Evolutionary conservation across 2,329 filamentous ascomycete species (phyloP), one percentile per base, ranked within the genome.

Genomic region (Colletotrichum spaethianum): DNA sequence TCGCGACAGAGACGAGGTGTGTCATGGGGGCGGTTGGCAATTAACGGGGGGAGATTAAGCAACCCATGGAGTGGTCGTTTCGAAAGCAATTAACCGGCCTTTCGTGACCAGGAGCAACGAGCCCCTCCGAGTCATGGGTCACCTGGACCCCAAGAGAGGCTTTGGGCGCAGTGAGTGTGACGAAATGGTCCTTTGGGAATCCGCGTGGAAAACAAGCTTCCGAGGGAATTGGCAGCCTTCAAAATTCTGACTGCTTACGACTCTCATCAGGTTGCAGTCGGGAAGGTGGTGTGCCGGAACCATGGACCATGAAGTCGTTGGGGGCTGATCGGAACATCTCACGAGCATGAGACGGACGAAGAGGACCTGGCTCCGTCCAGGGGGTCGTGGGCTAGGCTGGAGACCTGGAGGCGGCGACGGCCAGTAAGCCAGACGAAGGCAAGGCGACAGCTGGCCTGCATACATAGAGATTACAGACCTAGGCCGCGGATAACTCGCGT

Each of bases 91-190:
- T 44, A 57, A 52, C 42, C 42, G 36, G 26, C 57, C 44, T 20
- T 48, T 46, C 20, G 46, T 33, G 65, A 33, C 62, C 52, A 63
- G 42, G 57, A 69, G 31, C 44, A 53, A 31, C 31, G 31, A 36
- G 31, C 31, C 50, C 42, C 16, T 38, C 33, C 38, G 65, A 72
- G 59, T 69, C 65, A 63, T 72, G 69, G 57, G 59, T 69, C 64
- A 63, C 59, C 33, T 26, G 28, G 33, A 44, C 23, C 28, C 18
- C 42, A 56, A 55, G 52, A 44, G 59, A 59, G 38, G 57, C 20
- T 40, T 28, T 40, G 64, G 48, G 36, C 23, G 55, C 33, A 52
- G 60, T 50, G 23, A 12, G 44, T 31, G 42, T 56, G 56, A 71
- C 55, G 26, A 56, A 56, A 56, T 12, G 57, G 16, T 26, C 57